A percentile compares a stretch with the other conserved stretches of the same genome.
These are phyloP conservation scores for Fusarium drepaniforme DNA, from an alignment of 2,329 filamentous ascomycete genomes.

Conservation along the genomic window DNA sequence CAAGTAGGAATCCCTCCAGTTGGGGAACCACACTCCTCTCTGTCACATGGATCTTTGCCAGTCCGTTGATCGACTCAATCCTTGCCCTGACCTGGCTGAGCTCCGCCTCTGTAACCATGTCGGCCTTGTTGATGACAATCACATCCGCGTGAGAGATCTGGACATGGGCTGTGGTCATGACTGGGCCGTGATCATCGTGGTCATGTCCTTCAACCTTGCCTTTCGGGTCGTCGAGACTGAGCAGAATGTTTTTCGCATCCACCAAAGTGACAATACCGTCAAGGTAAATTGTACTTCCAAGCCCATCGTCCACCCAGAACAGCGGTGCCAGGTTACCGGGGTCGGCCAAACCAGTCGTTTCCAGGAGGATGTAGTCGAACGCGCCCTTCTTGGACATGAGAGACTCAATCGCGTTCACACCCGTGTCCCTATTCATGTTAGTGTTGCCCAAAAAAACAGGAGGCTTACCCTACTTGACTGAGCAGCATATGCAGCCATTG, in stretches of 20 bases:
- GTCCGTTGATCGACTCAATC: conserved; percentile 87
- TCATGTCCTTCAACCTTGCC: conserved; percentile 66
- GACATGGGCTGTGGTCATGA: conserved; percentile 92
- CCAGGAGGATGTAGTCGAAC: conserved; percentile 97
- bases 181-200: conserved; percentile 68
- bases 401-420: conserved; percentile 94
- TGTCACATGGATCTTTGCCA: conserved; percentile 87
- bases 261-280: conserved; percentile 97
- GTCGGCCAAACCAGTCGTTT: conserved; percentile 95
- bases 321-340: conserved; percentile 95
- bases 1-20: conserved; percentile 87
- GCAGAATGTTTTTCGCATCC: conserved; percentile 92
- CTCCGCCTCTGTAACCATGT: conserved; percentile 80
- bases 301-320: conserved; percentile 97
- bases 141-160: conserved; percentile 98
- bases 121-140: conserved; percentile 92
- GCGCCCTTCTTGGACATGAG: conserved; percentile 93
- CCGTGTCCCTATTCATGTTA: conserved; percentile 75
- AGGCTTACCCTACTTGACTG: conserved; percentile 77
- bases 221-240: conserved; percentile 80
- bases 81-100: conserved; percentile 77
- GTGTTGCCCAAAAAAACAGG: background rate
- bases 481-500: conserved; percentile 98
- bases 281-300: conserved; percentile 95
- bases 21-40: conserved; percentile 83